These are phyloP conservation scores for Botryotinia calthae DNA, from an alignment of 2,329 filamentous ascomycete genomes.

Conservation along the genomic window DNA sequence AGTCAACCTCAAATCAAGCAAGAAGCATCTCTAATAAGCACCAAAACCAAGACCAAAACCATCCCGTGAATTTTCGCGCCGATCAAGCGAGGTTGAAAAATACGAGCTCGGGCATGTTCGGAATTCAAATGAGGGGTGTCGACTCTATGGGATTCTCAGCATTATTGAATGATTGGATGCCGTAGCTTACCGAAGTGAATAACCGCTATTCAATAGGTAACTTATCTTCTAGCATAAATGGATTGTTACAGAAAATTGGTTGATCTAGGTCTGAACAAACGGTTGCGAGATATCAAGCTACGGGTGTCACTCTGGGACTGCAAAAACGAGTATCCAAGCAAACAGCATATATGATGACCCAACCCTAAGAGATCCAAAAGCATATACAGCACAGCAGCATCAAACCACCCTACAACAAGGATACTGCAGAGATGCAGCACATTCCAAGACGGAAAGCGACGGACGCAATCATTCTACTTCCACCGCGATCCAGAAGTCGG, in stretches of 20 bases:
- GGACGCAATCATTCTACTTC: neutral
- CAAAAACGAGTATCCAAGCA: no score
- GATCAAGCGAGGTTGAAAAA: neutral
- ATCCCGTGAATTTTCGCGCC: neutral
- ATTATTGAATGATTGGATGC: neutral
- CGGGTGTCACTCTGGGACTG: no score
- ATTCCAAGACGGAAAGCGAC: neutral
- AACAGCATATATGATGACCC: no score
- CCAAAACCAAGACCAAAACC: neutral
- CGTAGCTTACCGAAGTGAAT: neutral
- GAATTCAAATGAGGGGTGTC: neutral
- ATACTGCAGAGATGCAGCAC: neutral
- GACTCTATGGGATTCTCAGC: neutral
- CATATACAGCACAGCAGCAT: neutral
- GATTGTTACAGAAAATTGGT: no score
- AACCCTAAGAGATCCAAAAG: no score
- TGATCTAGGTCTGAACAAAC: no score
- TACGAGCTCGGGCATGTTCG: neutral
- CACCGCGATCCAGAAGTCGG: neutral
- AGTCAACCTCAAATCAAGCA: neutral
- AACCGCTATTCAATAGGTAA: neutral
- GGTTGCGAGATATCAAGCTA: no score
- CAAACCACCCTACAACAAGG: fast-evolving
- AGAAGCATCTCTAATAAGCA: neutral
- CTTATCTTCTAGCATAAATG: no score